A percentile compares a stretch with the other conserved stretches of the same genome.
phyloP scores from a whole-genome alignment of 441 rosid genomes.

The Jatropha multifida region DNA sequence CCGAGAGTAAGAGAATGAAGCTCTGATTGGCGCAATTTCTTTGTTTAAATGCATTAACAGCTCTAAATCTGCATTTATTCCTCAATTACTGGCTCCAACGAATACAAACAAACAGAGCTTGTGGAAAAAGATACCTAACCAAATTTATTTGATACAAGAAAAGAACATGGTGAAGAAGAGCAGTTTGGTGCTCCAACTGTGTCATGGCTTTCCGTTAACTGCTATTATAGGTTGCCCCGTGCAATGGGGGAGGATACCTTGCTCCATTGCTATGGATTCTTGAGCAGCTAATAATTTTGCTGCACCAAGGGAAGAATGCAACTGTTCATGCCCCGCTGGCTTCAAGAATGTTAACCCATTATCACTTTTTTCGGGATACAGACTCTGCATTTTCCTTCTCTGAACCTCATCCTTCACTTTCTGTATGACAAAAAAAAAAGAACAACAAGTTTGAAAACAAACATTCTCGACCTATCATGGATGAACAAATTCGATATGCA shows the following conservation, averaged over 20 bases:
- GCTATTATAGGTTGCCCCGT: constrained; percentile 22
- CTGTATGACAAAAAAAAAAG: constrained; percentile 32
- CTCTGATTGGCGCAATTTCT: neutral
- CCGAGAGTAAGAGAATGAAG: too few species aligned
- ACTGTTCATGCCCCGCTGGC: constrained; percentile 53
- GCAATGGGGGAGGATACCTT: constrained; percentile 8
- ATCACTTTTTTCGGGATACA: constrained; percentile 26
- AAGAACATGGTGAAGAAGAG: neutral
- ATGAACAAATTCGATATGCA: neutral
- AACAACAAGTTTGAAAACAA: neutral
- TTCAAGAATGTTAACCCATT: constrained; percentile 31
- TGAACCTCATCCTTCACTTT: constrained; percentile 71
- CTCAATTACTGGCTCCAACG: neutral
- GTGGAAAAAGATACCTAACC: neutral
- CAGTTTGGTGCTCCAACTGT: neutral
- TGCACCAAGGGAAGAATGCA: constrained; percentile 45
- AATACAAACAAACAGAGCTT: constrained; percentile 8
- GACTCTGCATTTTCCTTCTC: constrained; percentile 45
- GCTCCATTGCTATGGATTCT: constrained; percentile 29
- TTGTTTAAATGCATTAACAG: neutral
- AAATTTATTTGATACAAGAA: constrained; percentile 14
- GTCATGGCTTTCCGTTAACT: constrained; percentile 28
- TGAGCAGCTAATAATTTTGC: constrained; percentile 32
- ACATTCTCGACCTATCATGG: neutral
- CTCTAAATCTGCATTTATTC: neutral